These are phyloP conservation scores for Whalleya microplaca DNA, from an alignment of 2,329 filamentous ascomycete species.

Conservation along the genomic window DNA sequence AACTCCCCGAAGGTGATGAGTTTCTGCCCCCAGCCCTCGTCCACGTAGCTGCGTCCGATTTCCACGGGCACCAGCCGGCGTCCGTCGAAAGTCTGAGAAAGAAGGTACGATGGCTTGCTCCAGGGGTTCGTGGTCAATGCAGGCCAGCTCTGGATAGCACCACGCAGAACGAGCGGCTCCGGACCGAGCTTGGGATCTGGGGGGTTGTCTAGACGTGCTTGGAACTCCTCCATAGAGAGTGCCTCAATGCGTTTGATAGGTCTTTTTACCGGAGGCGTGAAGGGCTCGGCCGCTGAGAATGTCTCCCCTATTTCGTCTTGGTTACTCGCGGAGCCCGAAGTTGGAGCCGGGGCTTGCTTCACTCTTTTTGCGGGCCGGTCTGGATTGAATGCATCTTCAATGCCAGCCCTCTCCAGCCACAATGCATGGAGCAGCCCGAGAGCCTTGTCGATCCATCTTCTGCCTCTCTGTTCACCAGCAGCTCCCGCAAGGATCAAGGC, in stretches of 20 bases:
- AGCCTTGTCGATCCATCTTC: constrained; percentile 54
- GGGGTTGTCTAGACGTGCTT: constrained; percentile 58
- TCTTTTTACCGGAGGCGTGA: constrained; percentile 46
- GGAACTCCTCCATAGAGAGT: constrained; percentile 63
- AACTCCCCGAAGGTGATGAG: constrained; percentile 78
- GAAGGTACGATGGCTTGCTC: constrained; percentile 74
- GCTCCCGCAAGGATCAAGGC: constrained; percentile 76
- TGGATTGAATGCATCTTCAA: neutral
- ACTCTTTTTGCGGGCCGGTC: constrained; percentile 24
- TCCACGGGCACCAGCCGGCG: constrained; percentile 84
- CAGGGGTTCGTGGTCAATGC: constrained; percentile 71
- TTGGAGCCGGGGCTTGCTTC: constrained; percentile 8
- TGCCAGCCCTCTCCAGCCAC: constrained; percentile 8
- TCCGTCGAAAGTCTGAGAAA: constrained; percentile 74
- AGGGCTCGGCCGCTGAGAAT: constrained; percentile 43
- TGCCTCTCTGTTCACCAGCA: constrained; percentile 54
- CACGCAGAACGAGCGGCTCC: constrained; percentile 71
- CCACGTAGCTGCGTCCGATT: constrained; percentile 84
- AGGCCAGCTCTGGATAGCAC: constrained; percentile 73
- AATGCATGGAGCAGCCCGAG: constrained; percentile 45
- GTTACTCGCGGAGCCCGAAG: neutral
- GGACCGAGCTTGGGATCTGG: constrained; percentile 44
- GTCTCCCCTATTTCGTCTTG: constrained; percentile 8
- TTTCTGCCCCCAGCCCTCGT: constrained; percentile 80
- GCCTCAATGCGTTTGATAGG: constrained; percentile 47